Conservation (phyloP, 352 stramenopile species). For the Phytophthora megakarya region DNA sequence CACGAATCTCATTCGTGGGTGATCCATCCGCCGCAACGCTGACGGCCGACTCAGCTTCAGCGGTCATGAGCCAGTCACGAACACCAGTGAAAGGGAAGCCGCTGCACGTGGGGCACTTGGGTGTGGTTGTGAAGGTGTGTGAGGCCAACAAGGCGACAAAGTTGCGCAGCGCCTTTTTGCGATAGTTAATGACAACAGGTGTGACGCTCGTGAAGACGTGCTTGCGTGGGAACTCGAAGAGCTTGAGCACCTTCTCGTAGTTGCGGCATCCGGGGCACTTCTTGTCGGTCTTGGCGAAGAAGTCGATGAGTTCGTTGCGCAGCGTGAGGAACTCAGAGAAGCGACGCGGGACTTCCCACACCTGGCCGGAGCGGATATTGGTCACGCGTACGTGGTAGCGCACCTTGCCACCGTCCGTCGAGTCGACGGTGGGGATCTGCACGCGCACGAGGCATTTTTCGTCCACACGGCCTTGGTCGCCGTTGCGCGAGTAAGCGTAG, state of each 20-base stretch:
- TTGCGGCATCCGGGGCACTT: conserved; percentile 85
- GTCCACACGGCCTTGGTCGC: conserved; percentile 60
- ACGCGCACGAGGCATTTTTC: conserved; percentile 77
- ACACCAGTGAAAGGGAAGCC: conserved; percentile 75
- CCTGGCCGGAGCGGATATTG: conserved; percentile 69
- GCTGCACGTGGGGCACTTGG: conserved; percentile 83
- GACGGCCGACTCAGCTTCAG: conserved; percentile 9
- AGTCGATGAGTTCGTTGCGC: conserved; percentile 68
- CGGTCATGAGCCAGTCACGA: conserved; percentile 75
- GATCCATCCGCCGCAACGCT: conserved; percentile 4
- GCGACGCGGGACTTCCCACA: conserved; percentile 71
- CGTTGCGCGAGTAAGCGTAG: conserved; percentile 86
- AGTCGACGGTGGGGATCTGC: conserved; percentile 54
- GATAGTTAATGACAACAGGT: conserved; percentile 78
- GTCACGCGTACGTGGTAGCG: conserved; percentile 74
- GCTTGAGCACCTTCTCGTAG: conserved; percentile 80
- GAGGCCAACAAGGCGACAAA: conserved; percentile 79
- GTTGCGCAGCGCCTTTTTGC: conserved; percentile 71
- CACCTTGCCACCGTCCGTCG: conserved; percentile 48
- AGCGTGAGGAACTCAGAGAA: conserved; percentile 87
- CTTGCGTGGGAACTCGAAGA: conserved; percentile 87
- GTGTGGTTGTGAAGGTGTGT: conserved; percentile 80
- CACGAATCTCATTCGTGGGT: conserved; percentile 51
- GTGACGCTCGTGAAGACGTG: conserved; percentile 84
- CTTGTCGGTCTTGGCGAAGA: conserved; percentile 56